Base-by-base conservation (phyloP, 2,329 filamentous ascomycete genomes). In the Tolypocladium nubicola region DNA sequence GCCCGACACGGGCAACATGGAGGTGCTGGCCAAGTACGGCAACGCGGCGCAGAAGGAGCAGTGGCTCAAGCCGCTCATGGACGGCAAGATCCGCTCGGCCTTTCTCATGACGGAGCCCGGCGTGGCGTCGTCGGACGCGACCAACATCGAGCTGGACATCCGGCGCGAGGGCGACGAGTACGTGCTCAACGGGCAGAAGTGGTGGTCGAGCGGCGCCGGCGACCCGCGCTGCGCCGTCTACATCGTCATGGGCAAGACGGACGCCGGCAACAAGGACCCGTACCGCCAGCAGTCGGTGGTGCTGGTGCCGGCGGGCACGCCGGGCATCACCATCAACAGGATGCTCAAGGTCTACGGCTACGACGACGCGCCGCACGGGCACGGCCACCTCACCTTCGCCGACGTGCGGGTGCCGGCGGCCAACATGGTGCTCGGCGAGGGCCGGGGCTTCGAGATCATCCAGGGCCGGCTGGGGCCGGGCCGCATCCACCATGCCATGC, bases 401-500 rank as follows among this genome's bases (percentile, higher is more conserved):
- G 88, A 97, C 70, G 94, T 97, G 61, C 88, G 93, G 59, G 89
- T 99, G 0, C 93, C 93, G 9, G 84, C 79, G 38, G 77, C 78
- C 66, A 94, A 89, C 76, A 87, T 99, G 68, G 88, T 97, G 13
- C 86, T 99, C 4, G 93, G 94, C 60, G 90, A 94, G 71, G 94
- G 94, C 62, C 86, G 90, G 61, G 94, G 94, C 23, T 99, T 99
- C 72, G 94, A 99, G 74, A 96, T 99, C 69, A 97, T 99, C 69
- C 94, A 99, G 73, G 94, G 94, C 58, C 90, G 94, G 65, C 86
- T 99, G 30, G 94, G 94, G 1, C 94, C 94, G 1, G 94, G 94
- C 39, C 89, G 94, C 58, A 97, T 99, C 70, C 94, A 99, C 77
- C 94, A 99, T 76, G 90, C 91, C 59, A 99, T 99, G 94, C 86